Base-by-base conservation (phyloP, 305 asterid species). In the Fraxinus platypoda region DNA sequence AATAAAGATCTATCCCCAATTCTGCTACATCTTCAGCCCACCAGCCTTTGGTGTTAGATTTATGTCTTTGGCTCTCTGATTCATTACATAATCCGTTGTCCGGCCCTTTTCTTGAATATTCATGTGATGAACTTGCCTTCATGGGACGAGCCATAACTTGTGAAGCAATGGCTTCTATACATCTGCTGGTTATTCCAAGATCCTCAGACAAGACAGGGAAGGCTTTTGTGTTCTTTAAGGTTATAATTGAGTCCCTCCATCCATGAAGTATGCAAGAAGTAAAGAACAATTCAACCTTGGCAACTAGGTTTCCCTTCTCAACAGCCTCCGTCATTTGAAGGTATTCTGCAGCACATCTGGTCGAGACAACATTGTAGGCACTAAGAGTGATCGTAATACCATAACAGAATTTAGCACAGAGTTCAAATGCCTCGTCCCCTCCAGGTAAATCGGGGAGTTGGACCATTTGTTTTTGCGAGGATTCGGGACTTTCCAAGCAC, bases 381-480 rank as follows among this genome's bases (percentile, higher is more conserved):
- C 92, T 91, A 52, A 91, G 87, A 8, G 90, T 89, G 82, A 91
- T 79, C 2, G 90, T 85, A 77, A 90, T 89, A 74, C 94, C 93
- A 33, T 91, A 90, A 82, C 95, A 91, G 89, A 91, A 91, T 15
- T 90, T 91, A 0, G 91, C 90, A 33, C 92, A 89, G 21, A 89
- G 83, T 62, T 90, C 92, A 28, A 92, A 92, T 0, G 92, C 86
- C 70, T 90, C 91, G 1, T 49, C 38, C 1, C 92, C 91, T 6
- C 91, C 89, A 0, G 94, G 95, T 35, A 92, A 85, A 75, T 89
- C 91, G 0, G 84, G 85, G 83, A 92, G 90, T 21, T 89, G 87
- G 82, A 91, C 54, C 25, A 78, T 57, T 46, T 82, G 88, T 68
- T 76, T 57, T 4, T 82, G 84, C 2, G 88, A 78, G 80, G 91